phyloP scores from a whole-genome alignment of 306 rosid species.

The Quercus cerris region DNA sequence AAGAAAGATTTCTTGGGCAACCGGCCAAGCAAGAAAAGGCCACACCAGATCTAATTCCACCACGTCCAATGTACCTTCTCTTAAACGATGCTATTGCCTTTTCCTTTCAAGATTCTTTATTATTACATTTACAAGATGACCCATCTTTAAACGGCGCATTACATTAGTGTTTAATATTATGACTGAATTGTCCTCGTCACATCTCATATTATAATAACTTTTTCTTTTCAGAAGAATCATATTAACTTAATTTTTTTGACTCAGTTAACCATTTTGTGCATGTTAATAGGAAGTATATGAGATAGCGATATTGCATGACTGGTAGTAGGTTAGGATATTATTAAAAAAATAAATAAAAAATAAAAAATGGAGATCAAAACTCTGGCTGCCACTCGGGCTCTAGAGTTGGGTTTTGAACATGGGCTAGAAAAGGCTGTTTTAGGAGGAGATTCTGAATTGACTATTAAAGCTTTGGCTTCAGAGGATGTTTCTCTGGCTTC shows the following conservation, averaged over 20 bases:
- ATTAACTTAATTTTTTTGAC: background rate
- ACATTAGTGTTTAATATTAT: constrained; percentile 6
- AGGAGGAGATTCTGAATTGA: too few species aligned
- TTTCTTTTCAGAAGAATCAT: too few species aligned
- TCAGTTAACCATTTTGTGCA: background rate
- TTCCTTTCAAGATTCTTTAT: constrained; percentile 59
- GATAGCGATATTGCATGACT: too few species aligned
- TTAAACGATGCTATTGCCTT: constrained; percentile 35
- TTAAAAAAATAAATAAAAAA: too few species aligned
- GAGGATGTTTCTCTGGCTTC: too few species aligned
- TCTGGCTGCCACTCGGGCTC: too few species aligned
- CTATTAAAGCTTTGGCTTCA: too few species aligned
- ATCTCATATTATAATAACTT: background rate
- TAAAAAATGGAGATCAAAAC: too few species aligned
- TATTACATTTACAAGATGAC: constrained; percentile 25
- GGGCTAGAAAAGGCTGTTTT: too few species aligned
- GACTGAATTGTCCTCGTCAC: constrained; percentile 20
- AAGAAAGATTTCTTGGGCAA: constrained; percentile 82
- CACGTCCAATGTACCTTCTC: constrained; percentile 20
- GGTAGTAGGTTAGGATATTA: too few species aligned
- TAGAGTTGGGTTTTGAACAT: too few species aligned
- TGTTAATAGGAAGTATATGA: background rate
- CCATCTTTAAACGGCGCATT: constrained; percentile 6
- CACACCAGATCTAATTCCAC: constrained; percentile 35
- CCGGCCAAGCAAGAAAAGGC: constrained; percentile 70